Evolutionary conservation across 1,139 yeast genomes (phyloP).

Genomic region (Debaryomycetaceae sp.): DNA sequence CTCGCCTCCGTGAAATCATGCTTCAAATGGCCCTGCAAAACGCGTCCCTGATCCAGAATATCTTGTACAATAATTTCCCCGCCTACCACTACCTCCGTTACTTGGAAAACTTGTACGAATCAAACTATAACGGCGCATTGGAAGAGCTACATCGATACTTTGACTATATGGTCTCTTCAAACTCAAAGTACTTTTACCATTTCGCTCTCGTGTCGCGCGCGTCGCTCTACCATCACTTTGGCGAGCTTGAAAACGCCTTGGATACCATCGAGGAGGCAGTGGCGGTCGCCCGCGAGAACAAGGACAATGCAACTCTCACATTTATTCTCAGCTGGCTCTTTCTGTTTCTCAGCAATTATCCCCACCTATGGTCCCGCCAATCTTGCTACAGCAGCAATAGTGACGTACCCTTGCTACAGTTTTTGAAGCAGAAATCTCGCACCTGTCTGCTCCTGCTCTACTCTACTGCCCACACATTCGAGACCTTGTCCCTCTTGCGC

Average conservation of each 20-base stretch:
- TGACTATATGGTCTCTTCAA: slow-evolving; percentile 72
- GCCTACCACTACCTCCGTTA: slow-evolving; percentile 56
- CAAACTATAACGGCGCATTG: slow-evolving; percentile 67
- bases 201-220: slow-evolving; percentile 76
- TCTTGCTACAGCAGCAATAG: slow-evolving; percentile 30
- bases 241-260: slow-evolving; percentile 64
- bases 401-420: slow-evolving; percentile 52
- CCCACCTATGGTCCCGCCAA: slow-evolving; percentile 38
- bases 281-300: slow-evolving; percentile 77
- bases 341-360: slow-evolving; percentile 58
- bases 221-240: slow-evolving; percentile 65
- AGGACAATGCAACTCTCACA: slow-evolving; percentile 63
- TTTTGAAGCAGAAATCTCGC: slow-evolving; percentile 48
- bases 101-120: slow-evolving; percentile 47
- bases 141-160: slow-evolving; percentile 69
- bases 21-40: slow-evolving; percentile 29
- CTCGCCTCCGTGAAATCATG: slow-evolving; percentile 32
- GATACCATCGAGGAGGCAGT: slow-evolving; percentile 83
- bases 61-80: slow-evolving; percentile 42
- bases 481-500: slow-evolving; percentile 40
- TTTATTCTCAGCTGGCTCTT: slow-evolving; percentile 75
- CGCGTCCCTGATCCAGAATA: slow-evolving; percentile 36
- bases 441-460: slow-evolving; percentile 42
- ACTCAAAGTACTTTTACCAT: slow-evolving; percentile 60
- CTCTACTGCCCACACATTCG: slow-evolving; percentile 50